Percentiles rank a stretch among this genome's conserved stretches.
phyloP scores from a whole-genome alignment of 2,329 filamentous ascomycete genomes.

The Cercospora zeae-maydis region DNA sequence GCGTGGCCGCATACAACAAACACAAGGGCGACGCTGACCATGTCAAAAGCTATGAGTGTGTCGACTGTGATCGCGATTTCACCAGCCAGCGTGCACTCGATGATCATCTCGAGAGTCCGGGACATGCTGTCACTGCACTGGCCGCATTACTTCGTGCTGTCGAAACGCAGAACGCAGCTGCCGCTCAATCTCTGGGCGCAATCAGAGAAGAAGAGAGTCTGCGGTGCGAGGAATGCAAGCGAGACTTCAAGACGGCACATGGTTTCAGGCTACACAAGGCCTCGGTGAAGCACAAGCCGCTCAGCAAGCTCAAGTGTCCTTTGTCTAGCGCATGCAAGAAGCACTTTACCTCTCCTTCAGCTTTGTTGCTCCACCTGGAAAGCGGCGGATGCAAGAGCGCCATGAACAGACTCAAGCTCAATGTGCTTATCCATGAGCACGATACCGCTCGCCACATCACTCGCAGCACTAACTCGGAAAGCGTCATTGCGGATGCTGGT shows the following conservation, averaged over 20 bases:
- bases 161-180: not conserved
- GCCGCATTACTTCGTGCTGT: not conserved
- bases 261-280: slow-evolving; percentile 18
- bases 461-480: not conserved
- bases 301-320: slow-evolving; percentile 17
- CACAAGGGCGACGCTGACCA: slow-evolving; percentile 12
- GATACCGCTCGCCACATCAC: slow-evolving; percentile 20
- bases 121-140: slow-evolving; percentile 4
- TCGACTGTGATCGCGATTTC: slow-evolving; percentile 14
- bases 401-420: slow-evolving; percentile 20
- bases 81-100: slow-evolving; percentile 10
- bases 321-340: slow-evolving; percentile 12
- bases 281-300: slow-evolving; percentile 20
- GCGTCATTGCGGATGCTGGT: not conserved
- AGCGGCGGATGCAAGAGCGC: slow-evolving; percentile 19
- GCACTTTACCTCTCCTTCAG: slow-evolving; percentile 17
- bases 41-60: slow-evolving; percentile 13
- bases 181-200: not conserved
- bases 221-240: slow-evolving; percentile 17
- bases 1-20: not conserved
- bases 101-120: slow-evolving; percentile 11
- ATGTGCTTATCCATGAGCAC: slow-evolving; percentile 16
- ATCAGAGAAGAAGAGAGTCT: slow-evolving; percentile 15
- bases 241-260: slow-evolving; percentile 6
- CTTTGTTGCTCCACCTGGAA: slow-evolving; percentile 19